These are phyloP conservation scores for Eutrema yunnanense DNA, from an alignment of 345 rosid genomes.

Conservation along the genomic window DNA sequence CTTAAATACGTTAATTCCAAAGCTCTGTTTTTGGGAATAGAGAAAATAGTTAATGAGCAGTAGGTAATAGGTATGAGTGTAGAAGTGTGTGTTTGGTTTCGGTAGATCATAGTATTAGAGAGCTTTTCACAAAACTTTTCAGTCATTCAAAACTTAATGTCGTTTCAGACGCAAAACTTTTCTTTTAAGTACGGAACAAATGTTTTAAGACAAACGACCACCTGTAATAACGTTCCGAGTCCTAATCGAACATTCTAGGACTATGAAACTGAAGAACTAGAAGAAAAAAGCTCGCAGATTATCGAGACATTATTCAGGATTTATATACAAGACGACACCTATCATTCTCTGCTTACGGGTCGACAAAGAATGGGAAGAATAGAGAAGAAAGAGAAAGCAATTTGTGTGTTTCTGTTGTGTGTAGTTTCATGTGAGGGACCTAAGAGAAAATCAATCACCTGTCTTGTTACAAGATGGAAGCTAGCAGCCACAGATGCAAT, in stretches of 20 bases:
- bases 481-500: conserved; percentile 79
- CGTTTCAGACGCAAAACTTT: not conserved
- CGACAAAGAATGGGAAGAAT: conserved; percentile 30
- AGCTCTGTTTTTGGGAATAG: not conserved
- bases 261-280: conserved; percentile 2
- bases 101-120: not conserved
- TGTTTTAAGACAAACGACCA: not conserved
- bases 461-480: conserved; percentile 53
- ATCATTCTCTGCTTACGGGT: conserved; percentile 23
- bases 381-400: not conserved
- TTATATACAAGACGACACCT: conserved; percentile 20
- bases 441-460: conserved; percentile 15
- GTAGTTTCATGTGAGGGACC: conserved; percentile 19
- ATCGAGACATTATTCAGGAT: conserved; percentile 22
- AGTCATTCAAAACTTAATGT: not conserved
- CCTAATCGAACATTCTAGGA: conserved; percentile 9
- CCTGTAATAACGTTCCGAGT: conserved; percentile 15
- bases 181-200: not conserved
- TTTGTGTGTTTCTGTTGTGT: conserved; percentile 10
- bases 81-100: not conserved
- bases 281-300: not conserved
- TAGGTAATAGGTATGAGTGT: not conserved
- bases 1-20: not conserved
- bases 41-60: not conserved
- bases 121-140: not conserved